Evolutionary conservation across 2,329 filamentous ascomycete species (phyloP), one percentile per base, ranked within the genome.

Genomic region (Diaporthe velutina): DNA sequence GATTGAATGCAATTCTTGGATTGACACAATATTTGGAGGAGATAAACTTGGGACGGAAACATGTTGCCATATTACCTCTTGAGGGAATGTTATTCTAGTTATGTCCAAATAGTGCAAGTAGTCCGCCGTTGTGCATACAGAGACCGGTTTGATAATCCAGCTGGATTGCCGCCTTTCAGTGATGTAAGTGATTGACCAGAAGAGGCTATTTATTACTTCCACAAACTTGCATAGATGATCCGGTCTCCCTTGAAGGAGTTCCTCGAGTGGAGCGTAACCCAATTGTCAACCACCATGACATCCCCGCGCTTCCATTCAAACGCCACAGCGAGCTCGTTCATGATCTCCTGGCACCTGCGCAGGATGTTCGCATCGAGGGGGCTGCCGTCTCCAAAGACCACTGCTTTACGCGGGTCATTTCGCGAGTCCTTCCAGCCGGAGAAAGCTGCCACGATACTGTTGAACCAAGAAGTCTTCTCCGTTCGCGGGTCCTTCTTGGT

Each of bases 361-460:
- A 76, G 40, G 28, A 72, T n/a, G 6, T 42, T 40, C 4, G 74
- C 72, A 64, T 74, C 60, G n/a, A 76, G 52, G 4, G 72, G 45
- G 38, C 68, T 57, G n/a, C 74, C 74, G 8, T 76, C 72, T 6
- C 72, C 74, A 35, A 76, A 70, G 1, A 76, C 74, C n/a, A 76
- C 74, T 8, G 74, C 74, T 61, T 70, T 76, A 19, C 35, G 25
- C 9, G 74, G 72, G 13, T 76, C 72, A 9, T 76, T 76, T 6
- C 74, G 72, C 54, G 33, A 25, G 68, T 76, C 74, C 30, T 68
- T 76, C 74, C 74, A 76, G 7, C 74, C 74, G 2, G 74, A 72
- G 15, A 76, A 76, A 5, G 74, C 74, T 40, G 74, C 74, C 25
- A 76, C 74, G 13, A 76, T 76, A 15, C 74, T 76, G 33, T 76